Conservation (phyloP, 2,329 filamentous ascomycete genomes). For the Aspergillus tamarii region DNA sequence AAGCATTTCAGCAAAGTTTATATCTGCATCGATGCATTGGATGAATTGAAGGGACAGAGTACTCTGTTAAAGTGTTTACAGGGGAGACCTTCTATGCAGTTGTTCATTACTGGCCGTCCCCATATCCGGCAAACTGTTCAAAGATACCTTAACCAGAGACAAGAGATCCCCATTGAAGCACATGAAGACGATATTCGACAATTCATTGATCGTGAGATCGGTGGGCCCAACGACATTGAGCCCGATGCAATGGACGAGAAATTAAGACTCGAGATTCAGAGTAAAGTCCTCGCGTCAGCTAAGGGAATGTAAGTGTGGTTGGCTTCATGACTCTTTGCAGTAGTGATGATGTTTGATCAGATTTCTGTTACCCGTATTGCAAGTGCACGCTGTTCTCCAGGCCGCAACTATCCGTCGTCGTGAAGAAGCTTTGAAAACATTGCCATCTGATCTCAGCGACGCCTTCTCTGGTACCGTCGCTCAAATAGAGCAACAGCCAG, state of each 20-base stretch:
- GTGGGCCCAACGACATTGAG: constrained; percentile 10
- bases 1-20: constrained; percentile 4
- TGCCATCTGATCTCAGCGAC: constrained; percentile 6
- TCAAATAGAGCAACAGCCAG: constrained; percentile 6
- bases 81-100: not conserved
- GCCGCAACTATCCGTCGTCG: constrained; percentile 5
- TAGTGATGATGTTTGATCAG: not conserved
- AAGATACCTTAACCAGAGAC: not conserved
- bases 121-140: constrained; percentile 1
- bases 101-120: constrained; percentile 4
- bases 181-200: constrained; percentile 7
- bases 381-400: constrained; percentile 6
- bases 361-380: constrained; percentile 10
- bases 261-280: not conserved
- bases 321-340: too few relatives aligned
- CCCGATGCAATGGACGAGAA: constrained; percentile 7
- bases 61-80: not conserved
- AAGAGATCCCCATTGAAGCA: not conserved
- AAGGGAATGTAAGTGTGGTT: constrained; percentile 1
- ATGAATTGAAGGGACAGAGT: constrained; percentile 2
- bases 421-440: not conserved
- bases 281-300: not conserved
- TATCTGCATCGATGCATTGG: constrained; percentile 7
- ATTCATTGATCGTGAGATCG: constrained; percentile 5
- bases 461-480: not conserved